Base-by-base conservation (phyloP, 257 asterid genomes). In the Echium plantagineum region DNA sequence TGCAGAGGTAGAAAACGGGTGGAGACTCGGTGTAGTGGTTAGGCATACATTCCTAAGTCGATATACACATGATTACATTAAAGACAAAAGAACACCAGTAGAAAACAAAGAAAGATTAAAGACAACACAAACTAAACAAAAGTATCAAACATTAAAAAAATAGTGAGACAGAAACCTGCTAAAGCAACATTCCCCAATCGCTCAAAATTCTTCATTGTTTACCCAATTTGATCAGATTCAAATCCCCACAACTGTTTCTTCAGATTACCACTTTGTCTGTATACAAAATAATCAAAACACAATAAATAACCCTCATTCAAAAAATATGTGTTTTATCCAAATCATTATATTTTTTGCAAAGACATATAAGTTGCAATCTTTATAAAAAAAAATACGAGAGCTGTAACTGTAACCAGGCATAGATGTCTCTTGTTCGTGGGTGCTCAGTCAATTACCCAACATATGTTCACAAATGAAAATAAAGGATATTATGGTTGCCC, bases 151-250 rank as follows among this genome's bases (percentile, higher is more conserved):
- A 32, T 57, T 32, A 46, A 10, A 7, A n/a, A 56, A 24, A 21
- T 21, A 0, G 60, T 21, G 7, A 28, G 24, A 56, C 31, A 31
- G 12, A 10, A 28, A 74, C 80, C 83, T 56, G 77, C 75, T 57
- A 78, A 63, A 67, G 76, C 83, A 66, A 74, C 61, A 74, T 69
- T 78, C 6, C 78, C 80, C 2, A 78, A 62, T 57, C 83, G 75
- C 66, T 78, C 83, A 3, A 32, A 21, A 42, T 63, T 74, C 78
- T 69, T 74, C 80, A 78, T 78, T 16, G 22, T 53, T 13, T 22
- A 21, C 18, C 5, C 16, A 0, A 42, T 7, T 28, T 28, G 5
- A 53, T 53, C 57, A 53, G 22, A 53, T 6, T 5, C 28, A 19
- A 53, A 53, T 28, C 19, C 57, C 57, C 22, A 6, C 22, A 6